phyloP scores from a whole-genome alignment of 176 grass and related monocot genomes.

The barley (Hordeum vulgare) region MorexV3_pseudomolecules_assembly NC_058523.1:543337487-543337986 shows the following conservation, averaged over 20 bases:
- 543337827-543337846: conserved; percentile 99
- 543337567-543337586: not conserved
- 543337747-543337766: conserved; percentile 75
- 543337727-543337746: conserved; percentile 97
- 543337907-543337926: not conserved
- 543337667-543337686: conserved; percentile 97
- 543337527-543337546: not conserved
- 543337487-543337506: no score
- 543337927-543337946: not conserved
- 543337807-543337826: conserved; percentile 97
- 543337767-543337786: conserved; percentile 95
- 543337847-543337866: not conserved
- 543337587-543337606: conserved; percentile 1
- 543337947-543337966: conserved; percentile 37
- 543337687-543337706: conserved; percentile 89
- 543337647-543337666: conserved; percentile 92
- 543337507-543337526: not conserved
- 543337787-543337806: conserved; percentile 88
- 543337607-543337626: not conserved
- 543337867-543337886: not conserved
- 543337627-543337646: conserved; percentile 18
- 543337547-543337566: not conserved
- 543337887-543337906: not conserved
- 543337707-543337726: conserved; percentile 95
- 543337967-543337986: conserved; percentile 89